Evolutionary conservation across 169 alveolate genomes (phyloP), one percentile per base, ranked within the genome.

Genomic region (Eimeria praecox): DNA sequence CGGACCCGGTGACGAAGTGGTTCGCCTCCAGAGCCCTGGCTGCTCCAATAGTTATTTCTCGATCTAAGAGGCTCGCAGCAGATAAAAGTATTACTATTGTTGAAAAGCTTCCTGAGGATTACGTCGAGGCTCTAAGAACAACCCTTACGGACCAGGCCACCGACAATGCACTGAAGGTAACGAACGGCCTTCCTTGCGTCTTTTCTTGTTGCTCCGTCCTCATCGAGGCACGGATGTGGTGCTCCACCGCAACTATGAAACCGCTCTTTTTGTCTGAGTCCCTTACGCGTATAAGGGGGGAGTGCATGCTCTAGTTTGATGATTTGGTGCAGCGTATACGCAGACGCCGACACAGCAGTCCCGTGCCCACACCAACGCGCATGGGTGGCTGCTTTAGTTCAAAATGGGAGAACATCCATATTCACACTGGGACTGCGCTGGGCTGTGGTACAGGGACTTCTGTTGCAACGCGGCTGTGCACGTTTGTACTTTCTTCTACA

Each of bases 1-100:
- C 98, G 3, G 99, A 98, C 95, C 90, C 93, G 24, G 95, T 96
- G 91, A 69, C 88, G 42, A 94, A 90, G 83, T 96, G 97, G 97
- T 94, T 92, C 52, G 95, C 95, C 18, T 92, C 91, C 27, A 82
- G 77, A 24, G 71, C 90, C 44, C 90, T 95, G 78, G 94, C 94
- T 42, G 16, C 95, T 20, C 56, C 38, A 1, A 35, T 82, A 22
- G 62, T 90, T 38, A 44, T 52, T n/a, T 49, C 62, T 16, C 87
- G 93, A 1, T 71, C 96, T 10, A 54, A 56, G 71, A 30, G 6
- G 10, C 16, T 46, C 56, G 27, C 62, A 9, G 89, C 77, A 35
- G 49, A 62, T 30, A n/a, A 30, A 30, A 85, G n/a, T 1, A 91
- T 91, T 3, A 40, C 30, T 59, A 52, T n/a, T 8, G 78, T 96